Evolutionary conservation across 148 eudicot genomes (phyloP).

Genomic region (Limonium bicolor): DNA sequence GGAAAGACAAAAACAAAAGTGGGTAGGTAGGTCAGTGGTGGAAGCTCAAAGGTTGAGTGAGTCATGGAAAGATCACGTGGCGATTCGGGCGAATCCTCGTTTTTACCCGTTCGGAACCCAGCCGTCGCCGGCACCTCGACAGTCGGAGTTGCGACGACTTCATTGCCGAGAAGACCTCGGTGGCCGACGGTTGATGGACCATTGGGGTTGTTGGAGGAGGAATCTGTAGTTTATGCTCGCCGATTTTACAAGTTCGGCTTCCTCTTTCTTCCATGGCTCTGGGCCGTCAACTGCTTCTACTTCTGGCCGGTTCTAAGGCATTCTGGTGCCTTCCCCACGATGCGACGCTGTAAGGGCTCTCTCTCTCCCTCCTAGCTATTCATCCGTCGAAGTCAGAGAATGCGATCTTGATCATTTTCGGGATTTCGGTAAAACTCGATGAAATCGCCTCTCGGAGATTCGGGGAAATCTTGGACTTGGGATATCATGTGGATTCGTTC

Average conservation of each 20-base stretch:
- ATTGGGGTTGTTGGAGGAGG: constrained; percentile 54
- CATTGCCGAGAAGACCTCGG: constrained; percentile 5
- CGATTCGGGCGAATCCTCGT: constrained; percentile 10
- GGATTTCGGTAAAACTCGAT: too few relatives aligned
- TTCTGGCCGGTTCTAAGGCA: constrained; percentile 85
- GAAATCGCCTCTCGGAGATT: too few relatives aligned
- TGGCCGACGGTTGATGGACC: constrained; percentile 94
- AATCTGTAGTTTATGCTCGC: constrained; percentile 47
- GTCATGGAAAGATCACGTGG: constrained; percentile 27
- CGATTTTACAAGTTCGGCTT: constrained; percentile 75
- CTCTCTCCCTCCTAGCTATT: constrained; percentile 3
- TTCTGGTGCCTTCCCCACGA: constrained; percentile 28
- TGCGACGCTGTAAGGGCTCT: constrained; percentile 39
- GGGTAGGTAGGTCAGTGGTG: too few relatives aligned
- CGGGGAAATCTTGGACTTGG: too few relatives aligned
- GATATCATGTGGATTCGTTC: too few relatives aligned
- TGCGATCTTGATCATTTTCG: too few relatives aligned
- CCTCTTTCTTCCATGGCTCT: constrained; percentile 60
- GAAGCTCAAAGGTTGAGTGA: too few relatives aligned
- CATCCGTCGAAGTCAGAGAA: too few relatives aligned
- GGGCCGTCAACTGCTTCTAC: constrained; percentile 91
- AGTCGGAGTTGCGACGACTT: neutral
- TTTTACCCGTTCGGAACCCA: constrained; percentile 20
- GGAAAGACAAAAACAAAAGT: too few relatives aligned
- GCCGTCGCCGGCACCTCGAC: constrained; percentile 3